A percentile compares a stretch with the other conserved stretches of the same genome.
phyloP scores from a whole-genome alignment of 2,329 filamentous ascomycete species.

The Cucurbitaria berberidis region DNA sequence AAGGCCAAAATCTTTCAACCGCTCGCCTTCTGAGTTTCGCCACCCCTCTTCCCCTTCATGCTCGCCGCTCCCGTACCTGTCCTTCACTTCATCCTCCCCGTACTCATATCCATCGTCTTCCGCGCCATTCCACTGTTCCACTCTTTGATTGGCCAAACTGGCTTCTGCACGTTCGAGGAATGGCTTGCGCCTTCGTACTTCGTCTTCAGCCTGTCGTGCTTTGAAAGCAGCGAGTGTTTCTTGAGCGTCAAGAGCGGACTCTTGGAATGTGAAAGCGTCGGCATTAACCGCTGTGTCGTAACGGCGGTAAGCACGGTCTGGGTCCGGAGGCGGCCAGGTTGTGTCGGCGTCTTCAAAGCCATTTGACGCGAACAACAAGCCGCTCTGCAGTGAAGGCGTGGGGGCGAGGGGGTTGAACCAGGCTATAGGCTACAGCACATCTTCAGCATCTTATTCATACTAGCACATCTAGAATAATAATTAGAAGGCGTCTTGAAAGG shows the following conservation, averaged over 20 bases:
- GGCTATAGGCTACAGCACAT: constrained; percentile 51
- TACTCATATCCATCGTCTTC: constrained; percentile 26
- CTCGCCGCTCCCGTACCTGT: constrained; percentile 22
- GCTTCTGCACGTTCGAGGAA: constrained; percentile 52
- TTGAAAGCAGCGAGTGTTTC: constrained; percentile 61
- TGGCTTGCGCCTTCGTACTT: constrained; percentile 49
- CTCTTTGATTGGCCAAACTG: constrained; percentile 1
- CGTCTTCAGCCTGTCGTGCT: constrained; percentile 60
- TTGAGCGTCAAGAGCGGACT: constrained; percentile 45
- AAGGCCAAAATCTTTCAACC: constrained; percentile 77
- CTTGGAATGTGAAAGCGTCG: constrained; percentile 48
- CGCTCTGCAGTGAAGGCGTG: constrained; percentile 59
- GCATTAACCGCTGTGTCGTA: constrained; percentile 13
- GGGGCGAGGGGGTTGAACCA: constrained; percentile 74
- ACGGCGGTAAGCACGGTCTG: constrained; percentile 49
- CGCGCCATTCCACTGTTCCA: constrained; percentile 1
- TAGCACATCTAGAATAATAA: not conserved
- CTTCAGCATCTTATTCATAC: constrained; percentile 9
- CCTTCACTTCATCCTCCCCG: constrained; percentile 23
- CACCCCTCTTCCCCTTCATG: constrained; percentile 65
- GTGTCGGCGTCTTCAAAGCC: constrained; percentile 66
- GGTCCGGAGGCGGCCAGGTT: constrained; percentile 59
- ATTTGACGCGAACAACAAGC: constrained; percentile 71
- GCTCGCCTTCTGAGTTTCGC: constrained; percentile 77
- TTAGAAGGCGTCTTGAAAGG: not conserved